Conservation (phyloP, 2,329 filamentous ascomycete genomes). For the Didymella glomerata region DNA sequence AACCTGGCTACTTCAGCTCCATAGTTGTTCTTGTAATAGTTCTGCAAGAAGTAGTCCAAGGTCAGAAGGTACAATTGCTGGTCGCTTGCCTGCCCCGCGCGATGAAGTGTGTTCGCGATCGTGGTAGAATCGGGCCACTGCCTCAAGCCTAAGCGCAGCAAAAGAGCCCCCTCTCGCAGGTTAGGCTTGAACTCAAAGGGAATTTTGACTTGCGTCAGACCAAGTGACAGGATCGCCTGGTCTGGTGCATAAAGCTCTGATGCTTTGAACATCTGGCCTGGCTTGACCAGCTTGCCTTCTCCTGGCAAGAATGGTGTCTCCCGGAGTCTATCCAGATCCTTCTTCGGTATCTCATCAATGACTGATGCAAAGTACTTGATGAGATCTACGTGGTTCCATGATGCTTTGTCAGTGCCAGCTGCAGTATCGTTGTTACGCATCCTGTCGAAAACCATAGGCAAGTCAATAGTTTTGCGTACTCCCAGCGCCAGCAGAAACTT, state of each 20-base stretch:
- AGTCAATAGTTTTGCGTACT: constrained; percentile 92
- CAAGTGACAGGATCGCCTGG: constrained; percentile 42
- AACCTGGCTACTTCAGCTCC: constrained; percentile 65
- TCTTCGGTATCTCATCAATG: constrained; percentile 81
- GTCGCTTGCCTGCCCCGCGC: constrained; percentile 62
- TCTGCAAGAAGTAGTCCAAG: constrained; percentile 82
- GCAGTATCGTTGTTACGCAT: constrained; percentile 70
- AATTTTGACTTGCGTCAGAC: constrained; percentile 66
- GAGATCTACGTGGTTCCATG: constrained; percentile 93
- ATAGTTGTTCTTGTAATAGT: constrained; percentile 82
- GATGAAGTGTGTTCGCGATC: constrained; percentile 79
- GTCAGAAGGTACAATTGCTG: constrained; percentile 69
- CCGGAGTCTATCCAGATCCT: constrained; percentile 80
- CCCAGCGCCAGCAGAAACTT: constrained; percentile 85
- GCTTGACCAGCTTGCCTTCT: constrained; percentile 53
- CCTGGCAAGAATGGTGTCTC: constrained; percentile 82
- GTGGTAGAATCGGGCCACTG: constrained; percentile 75
- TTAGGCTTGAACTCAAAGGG: constrained; percentile 73
- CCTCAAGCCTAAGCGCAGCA: constrained; percentile 76
- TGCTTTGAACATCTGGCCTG: constrained; percentile 47
- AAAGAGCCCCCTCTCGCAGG: constrained; percentile 73
- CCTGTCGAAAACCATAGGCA: constrained; percentile 91
- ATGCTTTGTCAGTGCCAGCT: constrained; percentile 59
- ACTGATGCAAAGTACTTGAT: constrained; percentile 95
- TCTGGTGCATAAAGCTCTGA: constrained; percentile 49